Evolutionary conservation across 2,329 filamentous ascomycete genomes (phyloP).

Genomic region (Corynespora cassiicola): DNA sequence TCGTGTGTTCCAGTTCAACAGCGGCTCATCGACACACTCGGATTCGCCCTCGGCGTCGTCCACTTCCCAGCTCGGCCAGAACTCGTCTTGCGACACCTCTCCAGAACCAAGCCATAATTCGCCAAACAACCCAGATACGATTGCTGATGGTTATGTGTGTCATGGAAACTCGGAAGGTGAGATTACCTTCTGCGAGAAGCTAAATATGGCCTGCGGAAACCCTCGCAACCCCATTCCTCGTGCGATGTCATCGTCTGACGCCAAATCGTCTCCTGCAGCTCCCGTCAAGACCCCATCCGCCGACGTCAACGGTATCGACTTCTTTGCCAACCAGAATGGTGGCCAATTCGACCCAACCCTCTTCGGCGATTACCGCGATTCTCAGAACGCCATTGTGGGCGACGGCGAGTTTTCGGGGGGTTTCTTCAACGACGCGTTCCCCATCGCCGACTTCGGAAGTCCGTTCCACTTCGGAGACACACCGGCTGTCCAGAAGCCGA

Average conservation of each 20-base stretch:
- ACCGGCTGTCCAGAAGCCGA: slow-evolving; percentile 56
- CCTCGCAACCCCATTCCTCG: slow-evolving; percentile 60
- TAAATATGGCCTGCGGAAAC: slow-evolving; percentile 63
- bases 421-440: slow-evolving; percentile 78
- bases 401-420: slow-evolving; percentile 72
- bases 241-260: slow-evolving; percentile 53
- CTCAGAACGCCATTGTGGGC: slow-evolving; percentile 78
- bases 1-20: slow-evolving; percentile 60
- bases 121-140: slow-evolving; percentile 70
- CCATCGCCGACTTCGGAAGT: slow-evolving; percentile 76
- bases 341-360: slow-evolving; percentile 90
- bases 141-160: slow-evolving; percentile 52
- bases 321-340: slow-evolving; percentile 79
- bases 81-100: slow-evolving; percentile 74
- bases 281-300: slow-evolving; percentile 38
- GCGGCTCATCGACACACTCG: slow-evolving; percentile 53
- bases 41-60: slow-evolving; percentile 61
- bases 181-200: slow-evolving; percentile 62
- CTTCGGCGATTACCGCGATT: slow-evolving; percentile 91
- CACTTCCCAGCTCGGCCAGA: slow-evolving; percentile 56
- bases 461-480: slow-evolving; percentile 74
- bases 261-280: slow-evolving; percentile 45
- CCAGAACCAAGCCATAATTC: slow-evolving; percentile 79
- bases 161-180: slow-evolving; percentile 58
- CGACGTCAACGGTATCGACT: slow-evolving; percentile 67